Evolutionary conservation across 2,329 filamentous ascomycete genomes (phyloP), one percentile per base, ranked within the genome.

Genomic region (Cladosporium sp.): DNA sequence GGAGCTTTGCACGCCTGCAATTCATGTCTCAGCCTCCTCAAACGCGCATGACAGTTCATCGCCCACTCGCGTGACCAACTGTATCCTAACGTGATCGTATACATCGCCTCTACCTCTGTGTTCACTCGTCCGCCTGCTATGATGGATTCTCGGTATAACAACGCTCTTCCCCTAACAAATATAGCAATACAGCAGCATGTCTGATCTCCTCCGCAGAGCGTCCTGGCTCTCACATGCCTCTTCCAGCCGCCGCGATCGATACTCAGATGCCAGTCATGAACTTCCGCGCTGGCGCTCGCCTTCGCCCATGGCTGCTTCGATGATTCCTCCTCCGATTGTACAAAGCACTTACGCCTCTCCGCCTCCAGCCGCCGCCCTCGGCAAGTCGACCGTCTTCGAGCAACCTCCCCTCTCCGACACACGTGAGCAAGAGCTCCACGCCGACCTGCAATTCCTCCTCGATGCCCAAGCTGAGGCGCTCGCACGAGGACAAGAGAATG

Each of bases 401-500:
- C 78, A 80, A 60, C 78, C 81, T 26, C 78, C 80, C 32, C 65
- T 69, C 26, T 60, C 69, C n/a, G 67, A 72, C 23, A 72, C 75
- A 11, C 81, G 83, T 71, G 81, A 85, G 28, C 81, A 79, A 64
- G 77, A 85, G 68, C 81, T 88, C 11, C 82, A 88, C 71, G 80
- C 80, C 61, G 83, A 85, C 67, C 79, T 89, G 11, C 86, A 89
- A 73, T 79, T 79, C 65, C 77, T 88, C 13, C 82, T 89, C 25
- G 86, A 89, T 74, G 84, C 85, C 11, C 86, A 89, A 73, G 84
- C 85, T 34, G 85, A 87, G 69, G 85, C 83, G 21, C 77, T 89
- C 32, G 77, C 83, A 48, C 80, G 81, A 56, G 83, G 82, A 3
- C 74, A 85, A 3, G 75, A 77, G 14, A 76, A 75, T 14, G 74